phyloP scores from a whole-genome alignment of 2,329 filamentous ascomycete genomes.

The Albifimbria verrucaria region DNA sequence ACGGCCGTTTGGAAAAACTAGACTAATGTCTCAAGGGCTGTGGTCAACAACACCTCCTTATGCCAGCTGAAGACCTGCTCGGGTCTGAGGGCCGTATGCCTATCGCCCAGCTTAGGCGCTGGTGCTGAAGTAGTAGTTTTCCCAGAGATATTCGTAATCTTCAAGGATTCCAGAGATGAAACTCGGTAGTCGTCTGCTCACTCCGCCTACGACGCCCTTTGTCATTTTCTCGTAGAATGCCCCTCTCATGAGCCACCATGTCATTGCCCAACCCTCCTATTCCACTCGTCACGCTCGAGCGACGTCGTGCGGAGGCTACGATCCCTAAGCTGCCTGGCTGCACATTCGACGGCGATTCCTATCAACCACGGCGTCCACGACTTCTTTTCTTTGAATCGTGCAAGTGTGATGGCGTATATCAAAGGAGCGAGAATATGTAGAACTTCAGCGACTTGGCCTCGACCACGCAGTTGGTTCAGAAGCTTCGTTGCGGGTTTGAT shows the following conservation, averaged over 20 bases:
- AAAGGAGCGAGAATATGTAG: constrained; percentile 88
- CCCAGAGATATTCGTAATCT: constrained; percentile 97
- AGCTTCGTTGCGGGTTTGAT: constrained; percentile 88
- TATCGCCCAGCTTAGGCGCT: constrained; percentile 38
- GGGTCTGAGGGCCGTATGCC: too few species aligned
- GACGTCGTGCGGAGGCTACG: constrained; percentile 78
- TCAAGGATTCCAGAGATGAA: constrained; percentile 84
- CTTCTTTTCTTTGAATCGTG: constrained; percentile 67
- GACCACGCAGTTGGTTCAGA: constrained; percentile 76
- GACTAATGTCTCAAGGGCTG: too few species aligned
- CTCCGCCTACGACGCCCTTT: constrained; percentile 66
- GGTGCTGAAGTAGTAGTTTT: constrained; percentile 89
- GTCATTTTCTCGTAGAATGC: constrained; percentile 94
- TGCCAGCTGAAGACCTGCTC: background rate
- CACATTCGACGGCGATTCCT: constrained; percentile 80
- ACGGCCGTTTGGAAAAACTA: too few species aligned
- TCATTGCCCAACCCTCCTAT: constrained; percentile 85
- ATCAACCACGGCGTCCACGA: constrained; percentile 92
- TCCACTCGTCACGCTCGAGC: constrained; percentile 86
- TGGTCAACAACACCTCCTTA: background rate
- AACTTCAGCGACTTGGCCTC: constrained; percentile 76
- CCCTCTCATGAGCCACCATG: constrained; percentile 96
- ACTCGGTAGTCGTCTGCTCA: constrained; percentile 74
- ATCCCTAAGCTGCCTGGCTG: constrained; percentile 77
- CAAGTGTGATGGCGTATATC: constrained; percentile 78